Conservation (phyloP, 1,139 yeast genomes). For the Nakaseomyces bracarensis region DNA sequence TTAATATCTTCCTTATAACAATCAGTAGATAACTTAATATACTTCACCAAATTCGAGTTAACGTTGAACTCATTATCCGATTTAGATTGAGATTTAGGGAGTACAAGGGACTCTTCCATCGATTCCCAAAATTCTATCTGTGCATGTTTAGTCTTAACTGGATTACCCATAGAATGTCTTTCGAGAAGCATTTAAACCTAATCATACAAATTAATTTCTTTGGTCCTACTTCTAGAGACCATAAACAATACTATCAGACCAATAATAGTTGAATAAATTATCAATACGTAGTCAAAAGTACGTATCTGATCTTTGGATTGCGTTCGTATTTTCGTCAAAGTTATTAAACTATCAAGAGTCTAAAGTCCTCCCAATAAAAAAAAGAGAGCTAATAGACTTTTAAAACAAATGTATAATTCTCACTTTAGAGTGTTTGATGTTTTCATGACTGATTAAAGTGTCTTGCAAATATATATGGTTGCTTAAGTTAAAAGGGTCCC, state of each 20-base stretch:
- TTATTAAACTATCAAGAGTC: too few relatives aligned
- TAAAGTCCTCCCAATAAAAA: too few relatives aligned
- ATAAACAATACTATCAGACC: background rate
- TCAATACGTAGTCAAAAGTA: background rate
- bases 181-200: background rate
- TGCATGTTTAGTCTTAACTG: background rate
- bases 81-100: constrained; percentile 1
- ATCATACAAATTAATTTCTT: background rate
- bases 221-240: background rate
- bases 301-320: background rate
- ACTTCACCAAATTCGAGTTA: constrained; percentile 31
- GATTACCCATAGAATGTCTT: background rate
- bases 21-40: constrained; percentile 32
- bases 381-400: too few relatives aligned
- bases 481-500: too few relatives aligned
- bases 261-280: background rate
- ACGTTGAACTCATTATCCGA: constrained; percentile 17
- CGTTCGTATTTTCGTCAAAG: background rate
- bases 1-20: constrained; percentile 29
- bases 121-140: constrained; percentile 30
- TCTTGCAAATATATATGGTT: too few relatives aligned
- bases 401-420: too few relatives aligned
- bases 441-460: too few relatives aligned
- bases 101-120: constrained; percentile 15
- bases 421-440: too few relatives aligned